Evolutionary conservation across 1,284 basidiomycete genomes (phyloP).

Genomic region (Ceratobasidium sp.): DNA sequence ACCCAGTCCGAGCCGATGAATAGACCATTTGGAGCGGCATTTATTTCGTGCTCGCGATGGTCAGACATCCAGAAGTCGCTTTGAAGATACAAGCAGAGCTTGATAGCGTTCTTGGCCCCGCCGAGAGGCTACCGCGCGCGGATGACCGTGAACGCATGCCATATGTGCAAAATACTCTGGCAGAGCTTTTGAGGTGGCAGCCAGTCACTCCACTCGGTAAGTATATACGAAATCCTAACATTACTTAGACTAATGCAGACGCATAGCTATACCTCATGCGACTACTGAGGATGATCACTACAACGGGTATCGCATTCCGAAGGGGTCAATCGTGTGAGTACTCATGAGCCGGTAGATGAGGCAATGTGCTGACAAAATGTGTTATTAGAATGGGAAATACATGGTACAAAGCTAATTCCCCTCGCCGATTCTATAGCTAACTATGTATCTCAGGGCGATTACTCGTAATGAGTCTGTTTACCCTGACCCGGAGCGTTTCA

Average conservation of each 20-base stretch:
- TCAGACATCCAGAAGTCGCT: conserved; percentile 40
- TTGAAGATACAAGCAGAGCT: conserved; percentile 15
- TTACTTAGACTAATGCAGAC: background rate
- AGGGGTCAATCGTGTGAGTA: conserved; percentile 14
- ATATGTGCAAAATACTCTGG: background rate
- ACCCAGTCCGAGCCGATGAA: background rate
- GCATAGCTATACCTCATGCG: background rate
- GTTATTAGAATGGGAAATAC: conserved; percentile 2
- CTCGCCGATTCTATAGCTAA: background rate
- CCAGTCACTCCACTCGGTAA: background rate
- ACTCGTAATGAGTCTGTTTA: conserved; percentile 19
- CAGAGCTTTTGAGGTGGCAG: conserved; percentile 9
- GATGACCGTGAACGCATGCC: background rate
- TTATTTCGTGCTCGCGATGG: conserved; percentile 39
- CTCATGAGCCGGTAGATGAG: background rate
- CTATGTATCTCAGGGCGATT: conserved; percentile 1
- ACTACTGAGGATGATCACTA: background rate
- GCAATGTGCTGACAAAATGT: background rate
- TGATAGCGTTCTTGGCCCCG: conserved; percentile 18
- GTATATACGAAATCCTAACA: background rate
- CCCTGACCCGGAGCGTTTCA: background rate
- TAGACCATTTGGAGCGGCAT: background rate
- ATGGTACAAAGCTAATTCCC: background rate
- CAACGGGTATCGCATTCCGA: conserved; percentile 9
- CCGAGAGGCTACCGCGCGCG: conserved; percentile 14